phyloP scores from a whole-genome alignment of 768 basidiomycete species.

The Clathrus columnatus region DNA sequence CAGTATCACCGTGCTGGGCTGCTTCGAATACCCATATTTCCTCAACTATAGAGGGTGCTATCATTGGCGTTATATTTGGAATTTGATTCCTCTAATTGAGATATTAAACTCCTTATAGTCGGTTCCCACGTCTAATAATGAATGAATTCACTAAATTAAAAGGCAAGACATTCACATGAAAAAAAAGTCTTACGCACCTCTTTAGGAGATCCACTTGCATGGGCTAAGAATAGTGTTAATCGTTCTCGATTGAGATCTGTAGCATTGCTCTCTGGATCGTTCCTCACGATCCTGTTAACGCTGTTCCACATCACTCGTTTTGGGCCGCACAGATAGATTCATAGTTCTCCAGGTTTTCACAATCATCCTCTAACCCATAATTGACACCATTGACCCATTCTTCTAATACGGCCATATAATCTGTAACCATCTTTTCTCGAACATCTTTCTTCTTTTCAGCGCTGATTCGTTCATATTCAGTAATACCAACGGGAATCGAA shows the following conservation, averaged over 20 bases:
- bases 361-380: conserved; percentile 15
- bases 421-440: not conserved
- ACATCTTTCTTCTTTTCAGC: not conserved
- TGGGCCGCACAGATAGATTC: too few relatives aligned
- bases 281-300: conserved; percentile 58
- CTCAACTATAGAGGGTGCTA: conserved; percentile 37
- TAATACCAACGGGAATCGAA: not conserved
- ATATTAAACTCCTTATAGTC: conserved; percentile 43
- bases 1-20: conserved; percentile 80
- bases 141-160: not conserved
- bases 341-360: conserved; percentile 17
- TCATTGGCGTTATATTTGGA: not conserved
- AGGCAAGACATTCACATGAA: not conserved
- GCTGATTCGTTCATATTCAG: not conserved
- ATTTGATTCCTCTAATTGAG: conserved; percentile 24
- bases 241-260: conserved; percentile 23
- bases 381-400: not conserved
- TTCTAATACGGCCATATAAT: not conserved
- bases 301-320: conserved; percentile 53
- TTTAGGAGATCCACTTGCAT: conserved; percentile 85
- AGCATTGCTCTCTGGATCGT: conserved; percentile 17
- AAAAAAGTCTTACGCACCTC: conserved; percentile 48
- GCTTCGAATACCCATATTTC: conserved; percentile 81
- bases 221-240: conserved; percentile 65
- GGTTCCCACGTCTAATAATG: conserved; percentile 72